Evolutionary conservation across 805 yeast species (phyloP).

Genomic region (Sugiyamaella boreocaroliniensis): DNA sequence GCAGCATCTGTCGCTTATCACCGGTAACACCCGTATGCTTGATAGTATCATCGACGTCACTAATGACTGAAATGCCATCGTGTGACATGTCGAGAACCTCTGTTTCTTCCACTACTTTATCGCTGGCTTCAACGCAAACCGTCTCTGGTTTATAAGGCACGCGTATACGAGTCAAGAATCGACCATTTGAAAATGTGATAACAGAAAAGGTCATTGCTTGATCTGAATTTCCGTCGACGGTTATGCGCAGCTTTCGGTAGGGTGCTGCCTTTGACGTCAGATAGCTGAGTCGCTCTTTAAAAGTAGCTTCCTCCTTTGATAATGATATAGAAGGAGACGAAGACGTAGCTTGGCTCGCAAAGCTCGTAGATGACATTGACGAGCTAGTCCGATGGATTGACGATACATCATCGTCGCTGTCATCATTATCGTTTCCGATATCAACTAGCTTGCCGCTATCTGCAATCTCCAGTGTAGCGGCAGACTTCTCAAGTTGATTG

Average conservation of each 20-base stretch:
- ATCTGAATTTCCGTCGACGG: constrained; percentile 34
- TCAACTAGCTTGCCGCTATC: background rate
- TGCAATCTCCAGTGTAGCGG: background rate
- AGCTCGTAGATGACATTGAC: background rate
- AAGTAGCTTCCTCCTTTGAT: constrained; percentile 22
- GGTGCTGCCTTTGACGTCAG: constrained; percentile 66
- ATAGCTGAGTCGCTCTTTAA: constrained; percentile 60
- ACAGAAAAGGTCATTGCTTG: constrained; percentile 25
- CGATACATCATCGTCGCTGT: background rate
- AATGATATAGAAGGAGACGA: background rate
- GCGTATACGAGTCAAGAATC: constrained; percentile 47
- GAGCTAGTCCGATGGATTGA: background rate
- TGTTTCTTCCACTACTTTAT: constrained; percentile 41
- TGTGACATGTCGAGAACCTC: constrained; percentile 33
- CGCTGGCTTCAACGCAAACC: constrained; percentile 31
- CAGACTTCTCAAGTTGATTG: background rate
- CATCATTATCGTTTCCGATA: background rate
- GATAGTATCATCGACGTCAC: constrained; percentile 93
- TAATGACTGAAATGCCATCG: constrained; percentile 63
- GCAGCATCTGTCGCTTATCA: constrained; percentile 74
- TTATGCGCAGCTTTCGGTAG: constrained; percentile 46
- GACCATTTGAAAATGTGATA: constrained; percentile 61
- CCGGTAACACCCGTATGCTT: constrained; percentile 86
- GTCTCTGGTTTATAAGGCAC: constrained; percentile 57
- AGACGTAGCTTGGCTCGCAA: background rate